These are phyloP conservation scores for Pseudogymnoascus sp. DNA, from an alignment of 2,329 filamentous ascomycete genomes.

Conservation along the genomic window DNA sequence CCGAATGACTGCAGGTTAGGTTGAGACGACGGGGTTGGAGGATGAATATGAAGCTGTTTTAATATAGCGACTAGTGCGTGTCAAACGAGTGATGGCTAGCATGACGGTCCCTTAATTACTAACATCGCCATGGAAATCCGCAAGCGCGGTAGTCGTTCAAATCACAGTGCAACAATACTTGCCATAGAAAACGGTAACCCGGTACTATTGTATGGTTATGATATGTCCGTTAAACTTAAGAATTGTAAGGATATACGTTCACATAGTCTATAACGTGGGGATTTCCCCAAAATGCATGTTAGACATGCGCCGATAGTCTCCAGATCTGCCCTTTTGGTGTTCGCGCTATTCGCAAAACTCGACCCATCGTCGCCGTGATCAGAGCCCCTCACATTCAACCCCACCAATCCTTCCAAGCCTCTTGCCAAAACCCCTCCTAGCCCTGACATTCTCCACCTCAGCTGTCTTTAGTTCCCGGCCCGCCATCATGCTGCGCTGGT, in stretches of 20 bases:
- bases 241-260: no score
- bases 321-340: neutral
- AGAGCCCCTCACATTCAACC: neutral
- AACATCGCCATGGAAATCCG: neutral
- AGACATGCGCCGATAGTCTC: neutral
- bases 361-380: neutral
- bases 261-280: neutral
- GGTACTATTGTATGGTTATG: neutral
- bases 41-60: neutral
- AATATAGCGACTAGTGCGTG: neutral
- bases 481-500: neutral
- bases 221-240: neutral
- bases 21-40: neutral
- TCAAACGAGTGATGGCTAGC: neutral
- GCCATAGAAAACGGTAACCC: neutral
- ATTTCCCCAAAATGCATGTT: neutral
- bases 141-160: neutral
- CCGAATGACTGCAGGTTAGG: neutral
- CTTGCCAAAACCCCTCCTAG: neutral
- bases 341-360: neutral
- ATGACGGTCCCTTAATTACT: neutral
- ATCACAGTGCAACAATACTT: neutral
- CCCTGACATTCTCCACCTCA: neutral
- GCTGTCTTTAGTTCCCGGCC: neutral
- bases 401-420: neutral